Evolutionary conservation across 805 yeast genomes (phyloP), one percentile per base, ranked within the genome.

Genomic region (Kuraishia piskuri): DNA sequence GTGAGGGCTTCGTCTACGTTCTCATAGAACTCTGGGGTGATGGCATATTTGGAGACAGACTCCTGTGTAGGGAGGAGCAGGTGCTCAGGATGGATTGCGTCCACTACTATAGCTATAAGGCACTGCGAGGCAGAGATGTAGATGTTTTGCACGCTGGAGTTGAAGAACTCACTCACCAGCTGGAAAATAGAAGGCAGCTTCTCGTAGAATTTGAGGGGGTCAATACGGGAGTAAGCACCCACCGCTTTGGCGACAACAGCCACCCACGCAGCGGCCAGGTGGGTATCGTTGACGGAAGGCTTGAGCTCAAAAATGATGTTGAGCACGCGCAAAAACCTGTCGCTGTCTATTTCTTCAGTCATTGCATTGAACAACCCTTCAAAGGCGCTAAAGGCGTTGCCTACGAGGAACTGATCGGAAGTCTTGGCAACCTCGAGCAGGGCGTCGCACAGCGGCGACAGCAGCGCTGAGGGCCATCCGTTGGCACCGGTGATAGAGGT

Each of bases 231-330:
- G 58, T 79, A 82, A 0, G 86, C 72, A 2, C 77, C 69, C 49
- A 80, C 71, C 49, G 92, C 96, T 62, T 90, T 90, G 8, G 97
- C 94, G 48, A 92, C 79, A 21, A 91, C 96, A 1, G 97, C 96
- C 46, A 90, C 77, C 99, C 99, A 94, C 12, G 97, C 80, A 14
- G 96, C 96, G 1, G 92, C 90, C 59, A 94, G 76, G 66, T 90
- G 91, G 26, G 85, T 76, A 64, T 94, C 98, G 60, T 84, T 86
- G 22, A 79, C 66, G 1, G 96, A 77, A 3, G 99, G 99, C 59
- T 83, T 84, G 63, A 91, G 75, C 56, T 86, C 87, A 60, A 88
- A 79, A 48, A 94, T 81, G 48, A 88, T 79, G 59, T 86, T 81
- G 55, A 90, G 71, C 10, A 90, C 83, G 53, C 73, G 78, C 12